A percentile compares a stretch with the other conserved stretches of the same genome.
These are phyloP conservation scores for Trichosanthes truncata DNA, from an alignment of 306 rosid species.

Conservation along the genomic window DNA sequence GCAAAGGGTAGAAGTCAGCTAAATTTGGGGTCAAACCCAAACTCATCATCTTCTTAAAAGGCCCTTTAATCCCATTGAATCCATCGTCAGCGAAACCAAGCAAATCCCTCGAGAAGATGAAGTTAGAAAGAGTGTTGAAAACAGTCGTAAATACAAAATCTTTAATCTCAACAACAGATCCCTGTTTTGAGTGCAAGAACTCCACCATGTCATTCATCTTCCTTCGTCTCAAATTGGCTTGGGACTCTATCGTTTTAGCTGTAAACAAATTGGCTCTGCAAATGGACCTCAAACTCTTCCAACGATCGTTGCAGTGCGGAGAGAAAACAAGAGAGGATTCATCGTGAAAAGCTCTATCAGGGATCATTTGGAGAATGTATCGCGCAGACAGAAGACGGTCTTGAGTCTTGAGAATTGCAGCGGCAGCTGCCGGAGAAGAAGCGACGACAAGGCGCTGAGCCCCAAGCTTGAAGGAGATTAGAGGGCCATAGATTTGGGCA, in stretches of 20 bases:
- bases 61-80: neutral
- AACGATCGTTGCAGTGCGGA: neutral
- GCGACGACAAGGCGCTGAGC: neutral
- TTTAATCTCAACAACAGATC: neutral
- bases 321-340: neutral
- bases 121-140: constrained; percentile 3
- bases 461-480: constrained; percentile 6
- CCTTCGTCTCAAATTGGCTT: neutral
- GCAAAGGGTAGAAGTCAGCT: neutral
- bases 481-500: constrained; percentile 3
- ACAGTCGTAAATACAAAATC: constrained; percentile 1
- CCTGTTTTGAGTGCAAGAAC: neutral
- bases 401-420: constrained; percentile 8
- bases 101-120: constrained; percentile 1
- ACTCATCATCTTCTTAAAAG: neutral
- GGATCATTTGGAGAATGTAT: neutral
- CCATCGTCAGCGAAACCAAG: neutral
- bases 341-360: neutral
- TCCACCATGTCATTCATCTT: neutral
- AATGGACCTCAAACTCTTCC: neutral
- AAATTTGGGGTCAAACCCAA: constrained; percentile 6
- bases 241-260: neutral
- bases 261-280: constrained; percentile 2
- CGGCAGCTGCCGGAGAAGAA: neutral
- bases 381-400: neutral